These are phyloP conservation scores for Trichosanthes truncata DNA, from an alignment of 306 rosid species.

Conservation along the genomic window DNA sequence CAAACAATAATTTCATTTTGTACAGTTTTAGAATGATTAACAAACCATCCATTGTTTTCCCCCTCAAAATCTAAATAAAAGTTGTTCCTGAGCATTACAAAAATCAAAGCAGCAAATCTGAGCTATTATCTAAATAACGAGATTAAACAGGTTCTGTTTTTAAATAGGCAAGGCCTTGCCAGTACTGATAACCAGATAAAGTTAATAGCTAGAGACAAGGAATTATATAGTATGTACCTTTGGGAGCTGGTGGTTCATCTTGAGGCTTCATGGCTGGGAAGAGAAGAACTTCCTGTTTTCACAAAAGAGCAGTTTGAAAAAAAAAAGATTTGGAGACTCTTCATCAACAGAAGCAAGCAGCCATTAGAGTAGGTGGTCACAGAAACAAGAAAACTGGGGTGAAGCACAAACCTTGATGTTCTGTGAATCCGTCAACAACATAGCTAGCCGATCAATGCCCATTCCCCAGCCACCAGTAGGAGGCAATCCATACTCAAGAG, in stretches of 20 bases:
- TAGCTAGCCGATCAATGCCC: slow-evolving; percentile 81
- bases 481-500: slow-evolving; percentile 93
- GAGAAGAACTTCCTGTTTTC: slow-evolving; percentile 78
- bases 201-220: neutral
- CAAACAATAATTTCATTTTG: neutral
- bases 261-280: slow-evolving; percentile 96
- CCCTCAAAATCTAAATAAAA: neutral
- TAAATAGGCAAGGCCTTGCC: neutral
- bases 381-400: neutral
- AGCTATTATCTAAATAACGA: neutral
- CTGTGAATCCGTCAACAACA: slow-evolving; percentile 79
- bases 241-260: slow-evolving; percentile 35
- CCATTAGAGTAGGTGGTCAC: neutral
- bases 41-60: neutral
- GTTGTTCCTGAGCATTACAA: neutral
- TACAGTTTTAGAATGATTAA: neutral
- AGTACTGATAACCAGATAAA: neutral
- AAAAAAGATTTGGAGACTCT: neutral
- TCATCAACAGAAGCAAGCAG: neutral
- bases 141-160: neutral
- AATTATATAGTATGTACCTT: slow-evolving; percentile 20
- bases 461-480: slow-evolving; percentile 98
- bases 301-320: slow-evolving; percentile 1
- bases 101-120: neutral
- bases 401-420: slow-evolving; percentile 59